phyloP scores from a whole-genome alignment of 2,329 filamentous ascomycete genomes.

The Cryphonectria japonica region DNA sequence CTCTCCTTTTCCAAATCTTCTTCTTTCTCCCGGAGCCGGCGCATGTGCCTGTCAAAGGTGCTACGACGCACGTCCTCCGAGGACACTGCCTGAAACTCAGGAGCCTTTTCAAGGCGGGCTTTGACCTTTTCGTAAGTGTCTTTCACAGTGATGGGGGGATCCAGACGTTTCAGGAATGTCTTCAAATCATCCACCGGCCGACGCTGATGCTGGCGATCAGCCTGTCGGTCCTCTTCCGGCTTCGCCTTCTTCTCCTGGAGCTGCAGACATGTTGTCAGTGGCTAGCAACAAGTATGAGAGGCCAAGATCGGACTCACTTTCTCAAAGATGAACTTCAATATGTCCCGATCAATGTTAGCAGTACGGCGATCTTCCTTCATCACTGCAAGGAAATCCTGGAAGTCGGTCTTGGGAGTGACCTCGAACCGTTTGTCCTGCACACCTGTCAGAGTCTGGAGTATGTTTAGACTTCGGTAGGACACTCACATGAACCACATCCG shows the following conservation, averaged over 20 bases:
- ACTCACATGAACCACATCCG: slow-evolving; percentile 86
- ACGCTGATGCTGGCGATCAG: slow-evolving; percentile 78
- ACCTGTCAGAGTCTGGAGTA: slow-evolving; percentile 42
- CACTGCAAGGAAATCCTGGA: slow-evolving; percentile 83
- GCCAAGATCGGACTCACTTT: slow-evolving; percentile 55
- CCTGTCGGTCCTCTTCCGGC: slow-evolving; percentile 79
- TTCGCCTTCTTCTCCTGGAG: slow-evolving; percentile 85
- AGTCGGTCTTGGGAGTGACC: slow-evolving; percentile 80
- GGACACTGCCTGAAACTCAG: slow-evolving; percentile 82
- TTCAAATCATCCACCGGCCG: slow-evolving; percentile 83
- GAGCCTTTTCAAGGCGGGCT: slow-evolving; percentile 74
- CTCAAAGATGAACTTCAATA: slow-evolving; percentile 80
- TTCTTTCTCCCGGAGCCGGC: slow-evolving; percentile 88
- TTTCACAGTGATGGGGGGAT: slow-evolving; percentile 75
- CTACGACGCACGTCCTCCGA: slow-evolving; percentile 81
- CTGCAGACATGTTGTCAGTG: slow-evolving; percentile 44
- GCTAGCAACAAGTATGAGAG: neutral
- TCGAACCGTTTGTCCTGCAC: slow-evolving; percentile 86
- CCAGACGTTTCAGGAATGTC: slow-evolving; percentile 84
- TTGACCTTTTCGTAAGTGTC: slow-evolving; percentile 92
- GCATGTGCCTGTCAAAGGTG: slow-evolving; percentile 91
- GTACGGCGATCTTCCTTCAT: slow-evolving; percentile 87
- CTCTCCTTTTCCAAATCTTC: slow-evolving; percentile 76
- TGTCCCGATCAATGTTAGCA: slow-evolving; percentile 81
- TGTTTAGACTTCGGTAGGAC: neutral